phyloP scores from a whole-genome alignment of 768 basidiomycete genomes.

The Mrakia blollopis region DNA sequence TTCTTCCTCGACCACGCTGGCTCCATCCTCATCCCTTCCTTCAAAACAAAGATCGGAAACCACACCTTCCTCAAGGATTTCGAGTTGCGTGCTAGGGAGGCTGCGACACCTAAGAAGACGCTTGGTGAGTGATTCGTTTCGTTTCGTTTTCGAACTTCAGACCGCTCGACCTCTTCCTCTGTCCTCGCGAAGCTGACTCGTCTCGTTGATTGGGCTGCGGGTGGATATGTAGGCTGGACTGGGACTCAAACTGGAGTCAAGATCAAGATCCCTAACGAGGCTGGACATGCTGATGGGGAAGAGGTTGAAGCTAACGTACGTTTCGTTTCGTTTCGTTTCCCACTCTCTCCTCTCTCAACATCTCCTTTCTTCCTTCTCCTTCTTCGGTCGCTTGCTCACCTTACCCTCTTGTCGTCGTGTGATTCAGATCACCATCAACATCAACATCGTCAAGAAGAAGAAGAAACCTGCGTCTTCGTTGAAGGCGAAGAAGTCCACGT shows the following conservation, averaged over 20 bases:
- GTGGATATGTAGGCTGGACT: neutral
- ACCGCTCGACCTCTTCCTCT: neutral
- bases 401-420: neutral
- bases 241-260: neutral
- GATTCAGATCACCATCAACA: constrained; percentile 2
- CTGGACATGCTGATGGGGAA: neutral
- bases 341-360: neutral
- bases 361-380: neutral
- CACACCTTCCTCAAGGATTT: neutral
- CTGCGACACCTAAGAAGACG: neutral
- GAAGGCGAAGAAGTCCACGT: neutral
- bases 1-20: neutral
- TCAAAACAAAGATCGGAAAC: neutral
- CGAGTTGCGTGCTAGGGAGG: neutral
- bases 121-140: neutral
- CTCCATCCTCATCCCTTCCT: neutral
- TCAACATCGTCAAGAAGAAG: constrained; percentile 2
- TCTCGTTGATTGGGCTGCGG: neutral
- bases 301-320: neutral
- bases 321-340: neutral
- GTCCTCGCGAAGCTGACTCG: neutral
- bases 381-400: neutral
- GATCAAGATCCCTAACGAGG: neutral
- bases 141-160: too few relatives aligned
- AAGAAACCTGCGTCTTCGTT: neutral